Evolutionary conservation across 306 rosid genomes (phyloP).

Genomic region (Fragaria iinumae): DNA sequence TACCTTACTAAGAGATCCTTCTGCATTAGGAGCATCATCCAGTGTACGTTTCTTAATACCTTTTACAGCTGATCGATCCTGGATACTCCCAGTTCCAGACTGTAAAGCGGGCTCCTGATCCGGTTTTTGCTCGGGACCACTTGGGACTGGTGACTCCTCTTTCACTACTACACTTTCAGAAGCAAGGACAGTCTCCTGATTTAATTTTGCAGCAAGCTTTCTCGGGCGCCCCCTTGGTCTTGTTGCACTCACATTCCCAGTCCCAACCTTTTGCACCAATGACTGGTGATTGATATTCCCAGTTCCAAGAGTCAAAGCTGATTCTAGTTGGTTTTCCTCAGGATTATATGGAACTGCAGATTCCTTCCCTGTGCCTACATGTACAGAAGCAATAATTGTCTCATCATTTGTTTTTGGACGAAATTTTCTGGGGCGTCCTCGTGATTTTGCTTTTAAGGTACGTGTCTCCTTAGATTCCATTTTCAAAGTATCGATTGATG

Average conservation of each 20-base stretch:
- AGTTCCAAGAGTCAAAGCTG: constrained; percentile 27
- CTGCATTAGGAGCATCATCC: constrained; percentile 28
- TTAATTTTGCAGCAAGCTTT: not conserved
- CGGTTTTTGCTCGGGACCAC: constrained; percentile 32
- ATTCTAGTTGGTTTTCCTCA: constrained; percentile 27
- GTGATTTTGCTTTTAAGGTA: constrained; percentile 22
- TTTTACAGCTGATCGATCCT: constrained; percentile 21
- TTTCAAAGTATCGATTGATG: constrained; percentile 19
- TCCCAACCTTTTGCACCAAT: constrained; percentile 13
- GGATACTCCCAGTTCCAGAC: constrained; percentile 28
- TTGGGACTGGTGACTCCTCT: constrained; percentile 19
- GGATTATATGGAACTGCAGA: constrained; percentile 26
- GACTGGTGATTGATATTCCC: constrained; percentile 31
- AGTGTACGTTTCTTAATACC: constrained; percentile 28
- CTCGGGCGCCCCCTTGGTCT: constrained; percentile 4
- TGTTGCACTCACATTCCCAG: not conserved
- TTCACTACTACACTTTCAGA: not conserved
- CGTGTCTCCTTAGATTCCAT: constrained; percentile 33
- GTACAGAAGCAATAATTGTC: constrained; percentile 34
- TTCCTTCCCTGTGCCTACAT: constrained; percentile 20
- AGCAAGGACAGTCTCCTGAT: not conserved
- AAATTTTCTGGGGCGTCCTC: constrained; percentile 17
- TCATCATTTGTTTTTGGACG: constrained; percentile 25
- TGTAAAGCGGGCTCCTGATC: constrained; percentile 27
- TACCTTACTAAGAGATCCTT: constrained; percentile 47